Evolutionary conservation across 495 filamentous ascomycete genomes (phyloP).

Genomic region (Oidiodendron maius): DNA sequence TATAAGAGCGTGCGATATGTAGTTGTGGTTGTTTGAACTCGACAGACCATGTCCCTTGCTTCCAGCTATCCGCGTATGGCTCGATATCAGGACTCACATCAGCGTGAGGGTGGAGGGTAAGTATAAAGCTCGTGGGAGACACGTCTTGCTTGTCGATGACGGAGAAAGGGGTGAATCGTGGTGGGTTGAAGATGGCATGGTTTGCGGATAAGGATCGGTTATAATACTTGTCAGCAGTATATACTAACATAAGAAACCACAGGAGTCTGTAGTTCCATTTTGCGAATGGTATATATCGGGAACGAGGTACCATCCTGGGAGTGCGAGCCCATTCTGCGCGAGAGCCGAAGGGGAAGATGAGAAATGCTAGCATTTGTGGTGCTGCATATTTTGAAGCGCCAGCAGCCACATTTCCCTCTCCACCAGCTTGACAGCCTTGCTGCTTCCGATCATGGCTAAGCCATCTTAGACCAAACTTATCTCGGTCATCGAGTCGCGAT

Average conservation of each 20-base stretch:
- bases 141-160: slow-evolving; percentile 60
- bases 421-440: too few species aligned
- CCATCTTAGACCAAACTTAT: too few species aligned
- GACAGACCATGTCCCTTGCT: slow-evolving; percentile 68
- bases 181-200: slow-evolving; percentile 31
- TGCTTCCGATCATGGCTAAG: too few species aligned
- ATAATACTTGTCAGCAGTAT: neutral
- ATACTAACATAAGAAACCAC: neutral
- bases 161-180: slow-evolving; percentile 54
- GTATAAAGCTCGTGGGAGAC: slow-evolving; percentile 69
- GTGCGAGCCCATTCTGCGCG: neutral
- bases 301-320: neutral
- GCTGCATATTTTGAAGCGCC: neutral
- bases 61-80: slow-evolving; percentile 46
- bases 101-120: slow-evolving; percentile 52
- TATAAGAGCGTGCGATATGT: slow-evolving; percentile 85
- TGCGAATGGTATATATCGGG: neutral
- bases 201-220: neutral
- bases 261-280: neutral
- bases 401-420: too few species aligned
- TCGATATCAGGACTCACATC: slow-evolving; percentile 13
- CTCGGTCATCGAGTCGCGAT: neutral
- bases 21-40: slow-evolving; percentile 91
- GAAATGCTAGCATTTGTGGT: neutral
- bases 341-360: neutral